Percentiles rank a stretch among this genome's conserved stretches.
Evolutionary conservation across 2,329 filamentous ascomycete genomes (phyloP).

Genomic region (Teratosphaeria pseudoeucalypti): DNA sequence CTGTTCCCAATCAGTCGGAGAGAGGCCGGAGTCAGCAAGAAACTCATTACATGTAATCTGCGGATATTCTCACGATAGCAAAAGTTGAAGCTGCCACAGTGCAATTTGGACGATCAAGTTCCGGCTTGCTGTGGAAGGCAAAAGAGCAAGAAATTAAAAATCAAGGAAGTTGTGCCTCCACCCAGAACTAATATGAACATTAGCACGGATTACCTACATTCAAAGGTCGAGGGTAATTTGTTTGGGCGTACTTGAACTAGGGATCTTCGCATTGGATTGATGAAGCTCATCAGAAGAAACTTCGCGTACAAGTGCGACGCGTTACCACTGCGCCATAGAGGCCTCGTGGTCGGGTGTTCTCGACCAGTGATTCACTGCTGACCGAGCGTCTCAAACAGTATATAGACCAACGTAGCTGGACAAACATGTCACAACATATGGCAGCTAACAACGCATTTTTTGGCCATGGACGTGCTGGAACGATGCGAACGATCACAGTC

Average conservation of each 20-base stretch:
- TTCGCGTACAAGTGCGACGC: slow-evolving; percentile 1
- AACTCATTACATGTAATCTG: too few species aligned
- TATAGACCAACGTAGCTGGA: background rate
- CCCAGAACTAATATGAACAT: background rate
- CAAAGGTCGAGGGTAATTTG: background rate
- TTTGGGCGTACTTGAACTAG: background rate
- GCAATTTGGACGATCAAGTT: background rate
- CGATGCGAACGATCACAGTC: too few species aligned
- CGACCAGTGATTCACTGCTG: background rate
- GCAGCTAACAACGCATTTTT: too few species aligned
- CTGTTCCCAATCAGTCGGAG: too few species aligned
- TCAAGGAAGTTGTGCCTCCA: background rate
- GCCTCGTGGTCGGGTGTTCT: background rate
- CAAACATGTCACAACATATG: background rate
- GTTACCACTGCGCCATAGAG: slow-evolving; percentile 3
- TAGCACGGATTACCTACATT: too few species aligned
- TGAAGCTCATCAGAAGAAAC: background rate
- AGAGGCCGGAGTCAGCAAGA: too few species aligned
- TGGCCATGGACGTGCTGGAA: too few species aligned
- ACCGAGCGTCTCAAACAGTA: background rate
- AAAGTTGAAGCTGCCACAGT: too few species aligned
- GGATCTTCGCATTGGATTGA: slow-evolving; percentile 1
- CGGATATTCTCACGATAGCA: too few species aligned
- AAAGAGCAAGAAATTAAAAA: background rate
- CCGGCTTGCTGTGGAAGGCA: background rate